Conservation (phyloP, 2,329 filamentous ascomycete species). For the Fusarium siculi region DNA sequence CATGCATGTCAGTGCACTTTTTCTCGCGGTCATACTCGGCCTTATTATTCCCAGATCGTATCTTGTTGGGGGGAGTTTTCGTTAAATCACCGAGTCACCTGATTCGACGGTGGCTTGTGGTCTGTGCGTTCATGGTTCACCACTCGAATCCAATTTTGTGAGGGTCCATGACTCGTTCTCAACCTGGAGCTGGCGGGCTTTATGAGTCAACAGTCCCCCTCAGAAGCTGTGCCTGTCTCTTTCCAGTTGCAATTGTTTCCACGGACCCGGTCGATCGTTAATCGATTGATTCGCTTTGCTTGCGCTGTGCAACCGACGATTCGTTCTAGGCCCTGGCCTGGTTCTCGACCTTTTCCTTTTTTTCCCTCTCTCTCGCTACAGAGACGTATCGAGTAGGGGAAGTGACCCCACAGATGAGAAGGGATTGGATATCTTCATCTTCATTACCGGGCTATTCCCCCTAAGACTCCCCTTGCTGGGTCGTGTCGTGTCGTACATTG, state of each 20-base stretch:
- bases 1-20: not conserved
- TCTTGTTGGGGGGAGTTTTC: not conserved
- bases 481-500: not conserved
- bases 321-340: slow-evolving; percentile 15
- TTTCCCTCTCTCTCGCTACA: not conserved
- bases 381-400: not conserved
- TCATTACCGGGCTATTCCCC: not conserved
- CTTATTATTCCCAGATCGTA: not conserved
- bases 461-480: not conserved
- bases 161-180: slow-evolving; percentile 40
- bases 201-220: slow-evolving; percentile 45
- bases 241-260: slow-evolving; percentile 39
- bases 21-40: not conserved
- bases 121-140: not conserved
- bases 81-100: not conserved
- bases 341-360: not conserved
- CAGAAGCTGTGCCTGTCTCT: slow-evolving; percentile 25
- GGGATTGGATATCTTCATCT: slow-evolving; percentile 12
- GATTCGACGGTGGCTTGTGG: not conserved
- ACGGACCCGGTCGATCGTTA: slow-evolving; percentile 29
- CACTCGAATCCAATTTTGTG: not conserved
- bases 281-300: not conserved
- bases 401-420: slow-evolving; percentile 4
- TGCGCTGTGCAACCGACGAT: slow-evolving; percentile 14
- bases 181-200: slow-evolving; percentile 25